Percentiles rank a stretch among this genome's conserved stretches.
Conservation (phyloP, 225 moss, liverwort and hornwort genomes). For the Sphagnum tenellum region DNA sequence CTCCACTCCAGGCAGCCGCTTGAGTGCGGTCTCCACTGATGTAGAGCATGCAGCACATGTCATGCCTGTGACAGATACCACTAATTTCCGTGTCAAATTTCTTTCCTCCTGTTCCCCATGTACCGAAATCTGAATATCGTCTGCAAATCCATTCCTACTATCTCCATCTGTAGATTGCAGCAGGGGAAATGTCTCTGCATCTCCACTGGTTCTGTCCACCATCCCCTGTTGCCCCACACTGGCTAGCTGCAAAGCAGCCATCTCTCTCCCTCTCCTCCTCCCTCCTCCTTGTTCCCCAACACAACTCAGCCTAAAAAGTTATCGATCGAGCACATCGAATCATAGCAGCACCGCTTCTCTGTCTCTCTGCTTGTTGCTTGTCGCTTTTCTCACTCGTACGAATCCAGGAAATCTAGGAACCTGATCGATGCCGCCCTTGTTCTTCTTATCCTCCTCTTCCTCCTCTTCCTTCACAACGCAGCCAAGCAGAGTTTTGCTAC, state of each 20-base stretch:
- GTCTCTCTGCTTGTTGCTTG: no score
- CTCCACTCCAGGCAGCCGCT: slow-evolving; percentile 55
- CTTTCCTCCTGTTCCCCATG: slow-evolving; percentile 12
- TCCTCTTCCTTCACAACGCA: no score
- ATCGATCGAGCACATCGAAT: no score
- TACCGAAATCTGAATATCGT: not conserved
- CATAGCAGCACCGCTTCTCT: no score
- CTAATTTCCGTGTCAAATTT: slow-evolving; percentile 27
- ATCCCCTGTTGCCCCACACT: slow-evolving; percentile 12
- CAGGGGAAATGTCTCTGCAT: slow-evolving; percentile 22
- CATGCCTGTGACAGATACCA: slow-evolving; percentile 76
- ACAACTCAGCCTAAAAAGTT: no score
- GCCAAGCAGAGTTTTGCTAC: no score
- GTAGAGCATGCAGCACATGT: slow-evolving; percentile 87
- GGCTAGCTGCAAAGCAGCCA: slow-evolving; percentile 30
- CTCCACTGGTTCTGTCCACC: not conserved
- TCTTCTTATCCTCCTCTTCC: no score
- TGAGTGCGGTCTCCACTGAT: slow-evolving; percentile 71
- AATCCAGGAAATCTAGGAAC: no score
- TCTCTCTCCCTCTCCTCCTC: no score
- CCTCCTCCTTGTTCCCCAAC: no score
- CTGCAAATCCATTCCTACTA: not conserved
- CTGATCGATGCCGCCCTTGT: no score
- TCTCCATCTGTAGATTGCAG: slow-evolving; percentile 11
- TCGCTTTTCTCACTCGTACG: no score